A percentile compares a stretch with the other conserved stretches of the same genome.
phyloP scores from a whole-genome alignment of 192 early-diverging fungal species.

The Rhizophlyctis rosea region DNA sequence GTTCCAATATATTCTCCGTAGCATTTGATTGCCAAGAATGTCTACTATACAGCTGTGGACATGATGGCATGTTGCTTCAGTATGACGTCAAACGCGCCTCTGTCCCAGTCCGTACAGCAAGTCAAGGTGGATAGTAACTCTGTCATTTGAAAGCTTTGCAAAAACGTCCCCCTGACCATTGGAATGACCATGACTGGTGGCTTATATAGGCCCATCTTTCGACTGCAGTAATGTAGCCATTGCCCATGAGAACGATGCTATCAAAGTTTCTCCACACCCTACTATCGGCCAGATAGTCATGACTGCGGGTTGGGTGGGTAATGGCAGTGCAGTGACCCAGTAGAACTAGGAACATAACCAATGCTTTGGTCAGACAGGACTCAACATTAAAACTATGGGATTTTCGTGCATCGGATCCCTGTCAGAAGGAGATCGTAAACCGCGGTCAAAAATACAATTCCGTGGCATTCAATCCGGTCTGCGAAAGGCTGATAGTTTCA shows the following conservation, averaged over 20 bases:
- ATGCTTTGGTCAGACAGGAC: neutral
- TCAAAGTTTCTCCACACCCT: conserved; percentile 11
- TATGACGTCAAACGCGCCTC: conserved; percentile 9
- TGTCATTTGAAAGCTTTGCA: too few relatives aligned
- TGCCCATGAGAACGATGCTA: conserved; percentile 11
- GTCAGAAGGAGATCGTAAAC: conserved; percentile 1
- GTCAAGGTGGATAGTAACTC: too few relatives aligned
- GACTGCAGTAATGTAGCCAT: neutral
- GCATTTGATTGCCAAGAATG: conserved; percentile 11
- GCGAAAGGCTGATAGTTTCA: conserved; percentile 12
- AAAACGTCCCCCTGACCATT: neutral
- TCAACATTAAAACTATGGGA: conserved; percentile 18
- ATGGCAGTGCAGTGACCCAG: neutral
- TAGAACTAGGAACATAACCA: neutral
- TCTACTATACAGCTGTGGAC: conserved; percentile 13
- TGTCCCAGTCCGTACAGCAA: too few relatives aligned
- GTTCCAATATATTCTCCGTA: conserved; percentile 16
- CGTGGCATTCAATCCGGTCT: conserved; percentile 19
- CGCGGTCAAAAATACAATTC: conserved; percentile 8
- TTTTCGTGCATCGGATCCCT: conserved; percentile 4
- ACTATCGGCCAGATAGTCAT: conserved; percentile 11
- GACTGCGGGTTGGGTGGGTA: conserved; percentile 13
- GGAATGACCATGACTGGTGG: too few relatives aligned
- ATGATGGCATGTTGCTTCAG: conserved; percentile 19
- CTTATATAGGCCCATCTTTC: neutral